Percentiles rank a stretch among this genome's conserved stretches.
These are phyloP conservation scores for Withania somnifera DNA, from an alignment of 305 asterid species.

Conservation along the genomic window DNA sequence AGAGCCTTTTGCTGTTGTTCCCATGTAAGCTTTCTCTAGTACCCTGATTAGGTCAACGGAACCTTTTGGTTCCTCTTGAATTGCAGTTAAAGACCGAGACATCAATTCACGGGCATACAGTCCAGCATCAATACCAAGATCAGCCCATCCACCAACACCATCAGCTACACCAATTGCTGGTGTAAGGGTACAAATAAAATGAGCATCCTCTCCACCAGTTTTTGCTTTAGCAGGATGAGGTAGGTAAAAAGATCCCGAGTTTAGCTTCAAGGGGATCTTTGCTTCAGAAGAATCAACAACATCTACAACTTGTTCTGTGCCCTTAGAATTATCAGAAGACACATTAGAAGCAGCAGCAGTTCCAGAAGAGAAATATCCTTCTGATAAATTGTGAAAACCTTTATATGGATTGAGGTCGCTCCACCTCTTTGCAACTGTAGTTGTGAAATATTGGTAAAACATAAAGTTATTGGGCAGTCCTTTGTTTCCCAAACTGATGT, in stretches of 20 bases:
- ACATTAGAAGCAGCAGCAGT: background rate
- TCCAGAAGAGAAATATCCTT: background rate
- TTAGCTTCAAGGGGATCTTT: background rate
- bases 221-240: constrained; percentile 7
- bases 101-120: background rate
- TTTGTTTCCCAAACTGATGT: background rate
- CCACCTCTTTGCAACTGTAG: background rate
- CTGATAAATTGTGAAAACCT: background rate
- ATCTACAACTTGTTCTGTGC: background rate
- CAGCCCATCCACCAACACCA: constrained; percentile 9
- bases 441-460: background rate
- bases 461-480: background rate
- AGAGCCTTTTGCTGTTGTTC: constrained; percentile 6
- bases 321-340: background rate
- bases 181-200: background rate
- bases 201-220: constrained; percentile 6
- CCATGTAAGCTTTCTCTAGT: background rate
- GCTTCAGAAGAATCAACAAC: background rate
- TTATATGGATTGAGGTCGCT: background rate
- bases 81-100: background rate
- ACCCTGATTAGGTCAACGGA: background rate
- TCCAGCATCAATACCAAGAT: constrained; percentile 5
- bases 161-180: background rate
- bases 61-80: background rate
- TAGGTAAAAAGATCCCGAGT: background rate